Evolutionary conservation across 139 green algal genomes (phyloP).

Genomic region (Chlamydomonas asymmetrica): DNA sequence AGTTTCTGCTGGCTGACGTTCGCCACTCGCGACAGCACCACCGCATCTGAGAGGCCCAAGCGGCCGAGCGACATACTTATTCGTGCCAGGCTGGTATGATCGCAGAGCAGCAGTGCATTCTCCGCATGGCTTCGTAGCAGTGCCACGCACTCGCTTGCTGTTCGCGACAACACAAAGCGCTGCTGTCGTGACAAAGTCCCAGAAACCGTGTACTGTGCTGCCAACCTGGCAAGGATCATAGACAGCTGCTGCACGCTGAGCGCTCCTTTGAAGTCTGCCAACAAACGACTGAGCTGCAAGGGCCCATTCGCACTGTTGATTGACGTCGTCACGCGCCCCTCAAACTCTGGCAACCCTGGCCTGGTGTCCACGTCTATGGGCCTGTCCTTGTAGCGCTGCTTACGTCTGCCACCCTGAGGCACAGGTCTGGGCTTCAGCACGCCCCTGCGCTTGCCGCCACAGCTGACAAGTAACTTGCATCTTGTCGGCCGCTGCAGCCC

Average conservation of each 20-base stretch:
- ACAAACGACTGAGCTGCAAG: constrained; percentile 8
- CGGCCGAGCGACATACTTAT: constrained; percentile 5
- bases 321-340: constrained; percentile 1
- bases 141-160: constrained; percentile 1
- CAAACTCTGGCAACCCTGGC: neutral
- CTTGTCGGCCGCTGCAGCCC: neutral
- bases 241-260: constrained; percentile 7
- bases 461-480: neutral
- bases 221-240: constrained; percentile 3
- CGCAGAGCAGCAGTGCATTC: too few relatives aligned
- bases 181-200: neutral
- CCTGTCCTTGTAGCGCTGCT: neutral
- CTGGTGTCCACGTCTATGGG: neutral
- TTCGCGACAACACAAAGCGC: neutral
- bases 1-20: neutral
- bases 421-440: neutral
- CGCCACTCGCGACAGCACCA: neutral
- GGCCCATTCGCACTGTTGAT: constrained; percentile 11
- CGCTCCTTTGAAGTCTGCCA: neutral
- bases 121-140: neutral
- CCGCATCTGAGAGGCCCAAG: constrained; percentile 8
- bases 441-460: neutral
- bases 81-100: constrained; percentile 2
- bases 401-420: neutral
- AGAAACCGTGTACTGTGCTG: constrained; percentile 3